A percentile compares a stretch with the other conserved stretches of the same genome.
These are phyloP conservation scores for Backusella tarrabulga DNA, from an alignment of 192 early-diverging fungal genomes.

Conservation along the genomic window DNA sequence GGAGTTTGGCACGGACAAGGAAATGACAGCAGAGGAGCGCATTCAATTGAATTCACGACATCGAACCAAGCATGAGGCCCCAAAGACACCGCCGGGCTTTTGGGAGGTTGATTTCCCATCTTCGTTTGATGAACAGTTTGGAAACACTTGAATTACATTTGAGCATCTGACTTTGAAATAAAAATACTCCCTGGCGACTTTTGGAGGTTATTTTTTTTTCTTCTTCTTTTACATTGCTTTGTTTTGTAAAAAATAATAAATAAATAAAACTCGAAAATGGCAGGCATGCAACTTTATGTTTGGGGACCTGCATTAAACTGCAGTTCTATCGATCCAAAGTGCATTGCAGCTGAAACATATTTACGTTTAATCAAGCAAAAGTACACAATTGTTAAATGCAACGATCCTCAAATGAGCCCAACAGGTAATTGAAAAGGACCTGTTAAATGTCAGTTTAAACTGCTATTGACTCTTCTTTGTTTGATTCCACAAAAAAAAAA, in stretches of 20 bases:
- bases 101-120: background rate
- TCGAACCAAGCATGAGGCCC: background rate
- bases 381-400: constrained; percentile 59
- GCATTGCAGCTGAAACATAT: constrained; percentile 63
- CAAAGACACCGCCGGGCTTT: background rate
- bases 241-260: background rate
- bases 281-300: constrained; percentile 60
- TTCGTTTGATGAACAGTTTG: background rate
- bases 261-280: background rate
- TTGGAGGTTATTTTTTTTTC: background rate
- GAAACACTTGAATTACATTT: too few relatives aligned
- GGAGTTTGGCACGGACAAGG: background rate
- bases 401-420: constrained; percentile 61
- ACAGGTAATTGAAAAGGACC: constrained; percentile 45
- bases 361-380: constrained; percentile 51
- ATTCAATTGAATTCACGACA: background rate
- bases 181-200: too few relatives aligned
- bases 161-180: background rate
- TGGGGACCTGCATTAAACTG: constrained; percentile 65
- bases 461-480: background rate
- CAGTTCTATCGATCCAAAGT: constrained; percentile 72
- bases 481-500: background rate
- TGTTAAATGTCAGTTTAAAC: background rate
- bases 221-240: background rate
- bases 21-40: background rate